Evolutionary conservation across 176 grass and related monocot genomes (phyloP), one percentile per base, ranked within the genome.

Genomic region (Hordeum marinum): DNA sequence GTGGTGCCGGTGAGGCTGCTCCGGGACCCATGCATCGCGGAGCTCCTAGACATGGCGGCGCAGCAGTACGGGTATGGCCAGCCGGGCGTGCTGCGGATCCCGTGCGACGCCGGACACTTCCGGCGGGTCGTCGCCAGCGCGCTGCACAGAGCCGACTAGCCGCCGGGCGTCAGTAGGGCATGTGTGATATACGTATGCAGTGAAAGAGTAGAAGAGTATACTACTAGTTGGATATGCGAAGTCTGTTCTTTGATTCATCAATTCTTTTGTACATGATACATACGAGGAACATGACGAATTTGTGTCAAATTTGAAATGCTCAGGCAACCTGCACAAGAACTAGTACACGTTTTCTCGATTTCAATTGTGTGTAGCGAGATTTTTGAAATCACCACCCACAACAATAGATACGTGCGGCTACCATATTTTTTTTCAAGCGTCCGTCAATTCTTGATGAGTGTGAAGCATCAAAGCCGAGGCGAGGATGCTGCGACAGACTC

Each of bases 21-120:
- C 34, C 3, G 55, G 68, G 76, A 97, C 29, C 90, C 94, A 0
- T 72, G 45, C 80, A 27, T 97, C 37, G 80, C 66, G 7, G 85
- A 82, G 80, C 83, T 97, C 35, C 86, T 97, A 15, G 90, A 94
- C 41, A 82, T 81, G 77, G 79, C 90, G 23, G 92, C 83, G 11
- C 8, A 60, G 63, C 74, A 68, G 52, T 97, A 90, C 48, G 88
- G 92, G 35, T 90, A 85, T 71, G 9, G n/a, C 40, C 40, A 94
- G 82, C 75, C 87, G 58, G 92, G 94, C 14, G 84, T 94, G 25
- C 85, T 97, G 17, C 75, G 86, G 39, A 73, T 94, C 24, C 87
- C 88, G 20, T 97, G 94, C 40, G 83, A 90, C 54, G 88, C 43
- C 3, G 61, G 40, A 0, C 88, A 45, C 10, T 85, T 95, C 70